Base-by-base conservation (phyloP, 2,329 filamentous ascomycete species). In the Clonostachys chloroleuca region DNA sequence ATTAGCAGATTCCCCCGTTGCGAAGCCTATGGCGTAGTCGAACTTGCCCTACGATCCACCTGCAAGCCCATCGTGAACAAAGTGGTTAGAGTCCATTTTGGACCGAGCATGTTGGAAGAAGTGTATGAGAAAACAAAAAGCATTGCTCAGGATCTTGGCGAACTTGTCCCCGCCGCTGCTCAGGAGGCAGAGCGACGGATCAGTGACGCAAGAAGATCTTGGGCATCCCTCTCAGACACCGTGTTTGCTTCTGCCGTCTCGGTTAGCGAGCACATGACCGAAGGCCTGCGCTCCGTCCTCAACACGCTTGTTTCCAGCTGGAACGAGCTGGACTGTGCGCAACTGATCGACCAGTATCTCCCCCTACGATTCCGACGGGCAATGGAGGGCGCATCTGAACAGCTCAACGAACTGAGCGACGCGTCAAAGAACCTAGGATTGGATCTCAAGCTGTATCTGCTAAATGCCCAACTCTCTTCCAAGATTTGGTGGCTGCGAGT, bases 51-150 rank as follows among this genome's bases (percentile, higher is more conserved):
- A 35, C 68, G 75, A 47, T 81, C 81, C 1, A 79, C 72, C 13
- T 78, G 73, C 47, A 78, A 77, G 51, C 83, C 83, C 20, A 78
- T 74, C 59, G 71, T 84, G 52, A 79, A 79, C 55, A 80, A 84
- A 63, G 77, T 75, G 1, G 80, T 84, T 59, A 72, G 75, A 37
- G 64, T 86, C 33, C 75, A 83, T 58, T 82, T 86, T 60, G 78
- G 80, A 42, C 74, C 66, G 57, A 66, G 71, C 18, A 61, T 70
- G 14, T 59, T 78, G 40, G 66, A 65, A 12, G 69, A 72, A 37
- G 70, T 68, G 13, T 52, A 75, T 6, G 73, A 75, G 47, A 66
- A 65, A 8, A 71, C 73, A 17, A 68, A 66, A 49, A 58, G 68
- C 13, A 61, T 77, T 5, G 66, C 70, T 13, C 66, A 70, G 40